These are phyloP conservation scores for Cornus suecica DNA, from an alignment of 148 eudicot species.

Conservation along the genomic window DNA sequence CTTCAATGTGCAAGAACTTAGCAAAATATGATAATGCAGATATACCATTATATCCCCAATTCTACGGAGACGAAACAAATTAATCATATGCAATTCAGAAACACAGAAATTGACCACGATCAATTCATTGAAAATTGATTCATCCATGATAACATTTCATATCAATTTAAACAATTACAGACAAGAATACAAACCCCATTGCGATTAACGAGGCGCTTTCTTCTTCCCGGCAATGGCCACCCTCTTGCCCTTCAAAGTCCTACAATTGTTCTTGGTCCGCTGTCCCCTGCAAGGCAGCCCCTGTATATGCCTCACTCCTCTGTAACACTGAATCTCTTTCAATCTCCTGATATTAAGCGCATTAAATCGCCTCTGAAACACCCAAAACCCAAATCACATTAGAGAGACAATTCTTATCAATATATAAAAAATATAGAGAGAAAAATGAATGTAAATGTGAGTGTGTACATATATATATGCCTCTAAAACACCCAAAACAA, in stretches of 20 bases:
- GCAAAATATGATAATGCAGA: too few relatives aligned
- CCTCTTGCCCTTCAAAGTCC: slow-evolving; percentile 57
- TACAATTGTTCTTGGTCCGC: slow-evolving; percentile 57
- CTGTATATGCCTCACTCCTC: slow-evolving; percentile 60
- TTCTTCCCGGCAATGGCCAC: slow-evolving; percentile 62
- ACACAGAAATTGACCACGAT: too few relatives aligned
- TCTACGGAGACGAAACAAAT: too few relatives aligned
- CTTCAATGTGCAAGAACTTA: too few relatives aligned
- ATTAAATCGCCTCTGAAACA: slow-evolving; percentile 59
- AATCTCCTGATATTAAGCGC: slow-evolving; percentile 45
- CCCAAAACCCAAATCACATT: background rate
- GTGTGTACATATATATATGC: too few relatives aligned
- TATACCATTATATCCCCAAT: too few relatives aligned
- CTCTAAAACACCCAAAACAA: background rate
- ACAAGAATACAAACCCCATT: slow-evolving; percentile 7
- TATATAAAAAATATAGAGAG: too few relatives aligned
- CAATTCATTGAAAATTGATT: background rate
- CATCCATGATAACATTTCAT: background rate
- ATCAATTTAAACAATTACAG: background rate
- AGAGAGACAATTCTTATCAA: too few relatives aligned
- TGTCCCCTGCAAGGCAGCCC: slow-evolving; percentile 66
- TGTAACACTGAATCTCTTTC: slow-evolving; percentile 64
- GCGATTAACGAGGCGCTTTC: slow-evolving; percentile 42
- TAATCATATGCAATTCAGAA: too few relatives aligned
- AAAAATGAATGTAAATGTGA: too few relatives aligned